Evolutionary conservation across 2,329 filamentous ascomycete genomes (phyloP), one percentile per base, ranked within the genome.

Genomic region (Paradendryphiella salina): DNA sequence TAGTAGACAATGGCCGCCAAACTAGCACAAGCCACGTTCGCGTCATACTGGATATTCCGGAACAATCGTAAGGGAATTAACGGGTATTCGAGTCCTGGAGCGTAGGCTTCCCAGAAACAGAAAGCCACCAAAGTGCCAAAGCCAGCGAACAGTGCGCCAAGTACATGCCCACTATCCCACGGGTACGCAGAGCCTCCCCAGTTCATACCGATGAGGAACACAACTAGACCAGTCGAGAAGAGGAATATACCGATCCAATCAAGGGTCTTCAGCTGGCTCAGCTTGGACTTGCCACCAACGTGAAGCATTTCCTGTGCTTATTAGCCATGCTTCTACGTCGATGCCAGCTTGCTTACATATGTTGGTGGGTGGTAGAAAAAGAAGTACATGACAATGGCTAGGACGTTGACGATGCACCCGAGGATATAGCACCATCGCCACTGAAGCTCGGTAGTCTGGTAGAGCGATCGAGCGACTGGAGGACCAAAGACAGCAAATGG

Each of bases 201-300:
- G 18, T 75, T 77, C 46, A 80, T 67, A 4, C 77, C 77, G 54
- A 80, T 75, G 7, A 80, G 65, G 46, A 80, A 73, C 0, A 79
- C 64, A 4, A 74, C 75, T 2, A 78, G 73, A 3, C 77, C 76
- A 4, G 71, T 71, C 7, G 74, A 75, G 68, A 75, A 80, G 32
- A 80, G 67, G 57, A 77, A 71, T 31, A 77, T 74, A 3, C 78
- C 78, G 29, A 76, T 40, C 59, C 76, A 79, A 57, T 79, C 81
- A 10, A 82, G 69, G 11, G 61, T 62, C 46, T 65, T 69, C 37
- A 71, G 57, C 36, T 70, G 71, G 23, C 60, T 70, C 26, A 74
- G 46, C 38, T 70, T 73, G 13, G 64, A 68, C 45, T 69, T 70
- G 28, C 67, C 67, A 17, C 66, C 65, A 3, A 67, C 56, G 56